Evolutionary conservation across 768 basidiomycete species (phyloP), one percentile per base, ranked within the genome.

Genomic region (Suillus hirtellus): DNA sequence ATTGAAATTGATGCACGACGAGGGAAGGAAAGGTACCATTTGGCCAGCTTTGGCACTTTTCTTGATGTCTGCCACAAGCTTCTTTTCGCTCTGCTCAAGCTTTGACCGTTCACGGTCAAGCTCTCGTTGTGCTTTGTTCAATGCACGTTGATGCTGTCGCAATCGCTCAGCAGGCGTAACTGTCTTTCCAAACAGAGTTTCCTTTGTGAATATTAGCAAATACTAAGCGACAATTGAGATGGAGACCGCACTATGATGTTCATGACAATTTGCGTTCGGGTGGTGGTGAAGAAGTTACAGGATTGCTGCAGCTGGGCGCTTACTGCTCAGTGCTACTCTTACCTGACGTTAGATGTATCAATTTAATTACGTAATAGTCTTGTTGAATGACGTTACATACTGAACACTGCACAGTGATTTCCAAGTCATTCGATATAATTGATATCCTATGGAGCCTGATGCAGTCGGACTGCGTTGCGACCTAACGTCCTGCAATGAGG

Each of bases 101-200:
- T 96, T 99, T 40, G 83, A 80, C 65, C 94, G 89, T 78, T 99
- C 97, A 66, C 97, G 88, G 77, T 99, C 97, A 59, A 99, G 90
- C 78, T 99, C 97, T 55, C 97, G 89, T 78, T 99, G 96, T 9
- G 97, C 97, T 76, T 99, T 98, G 42, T 93, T 90, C 66, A 99
- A 87, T 3, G 95, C 87, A 42, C 96, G 90, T 76, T 99, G 97
- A 75, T 99, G 96, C 77, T 98, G 94, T 62, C 96, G 89, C 66
- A 99, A 84, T 62, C 95, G 89, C 78, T 99, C 97, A 31, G 96
- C 96, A 19, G 97, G 97, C 19, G 96, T 98, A 35, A 97, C 86
- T 1, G 93, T 89, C 54, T 94, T 89, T 11, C 96, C 96, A 75
- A 99, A 99, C 49, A 99, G 88, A 0, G 92, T 88, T 82, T 99